phyloP scores from a whole-genome alignment of 305 asterid genomes.

The Withania somnifera region DNA sequence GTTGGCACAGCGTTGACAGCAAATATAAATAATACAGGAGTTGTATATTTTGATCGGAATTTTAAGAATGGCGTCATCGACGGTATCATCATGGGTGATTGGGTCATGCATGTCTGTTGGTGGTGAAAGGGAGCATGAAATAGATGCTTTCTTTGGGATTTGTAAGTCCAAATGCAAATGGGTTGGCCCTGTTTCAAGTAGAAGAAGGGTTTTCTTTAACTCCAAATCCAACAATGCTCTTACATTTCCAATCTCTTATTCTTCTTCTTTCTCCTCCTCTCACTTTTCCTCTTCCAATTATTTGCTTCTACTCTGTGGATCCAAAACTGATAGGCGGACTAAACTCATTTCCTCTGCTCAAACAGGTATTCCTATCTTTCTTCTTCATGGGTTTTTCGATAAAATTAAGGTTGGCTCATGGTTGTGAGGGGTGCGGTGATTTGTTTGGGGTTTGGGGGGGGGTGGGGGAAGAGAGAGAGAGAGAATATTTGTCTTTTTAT shows the following conservation, averaged over 20 bases:
- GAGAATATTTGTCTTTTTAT: too few relatives aligned
- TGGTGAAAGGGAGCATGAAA: conserved; percentile 28
- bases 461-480: too few relatives aligned
- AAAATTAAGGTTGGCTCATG: not conserved
- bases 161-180: conserved; percentile 22
- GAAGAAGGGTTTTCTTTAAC: conserved; percentile 27
- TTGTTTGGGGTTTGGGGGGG: too few relatives aligned
- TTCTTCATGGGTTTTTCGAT: not conserved
- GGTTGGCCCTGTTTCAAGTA: conserved; percentile 10
- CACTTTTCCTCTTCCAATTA: conserved; percentile 24
- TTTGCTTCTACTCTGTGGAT: conserved; percentile 23
- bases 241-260: not conserved
- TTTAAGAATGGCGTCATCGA: conserved; percentile 12
- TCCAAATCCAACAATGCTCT: conserved; percentile 9
- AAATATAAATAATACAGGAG: not conserved
- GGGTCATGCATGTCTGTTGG: conserved; percentile 61
- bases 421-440: too few relatives aligned
- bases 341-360: conserved; percentile 11
- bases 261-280: too few relatives aligned
- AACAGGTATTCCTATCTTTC: conserved; percentile 30
- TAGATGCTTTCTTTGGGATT: conserved; percentile 19
- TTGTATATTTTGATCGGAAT: conserved; percentile 3
- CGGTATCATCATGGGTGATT: conserved; percentile 38
- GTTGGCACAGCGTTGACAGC: not conserved
- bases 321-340: not conserved